Base-by-base conservation (phyloP, 495 filamentous ascomycete species). In the Daldinia childiae region DNA sequence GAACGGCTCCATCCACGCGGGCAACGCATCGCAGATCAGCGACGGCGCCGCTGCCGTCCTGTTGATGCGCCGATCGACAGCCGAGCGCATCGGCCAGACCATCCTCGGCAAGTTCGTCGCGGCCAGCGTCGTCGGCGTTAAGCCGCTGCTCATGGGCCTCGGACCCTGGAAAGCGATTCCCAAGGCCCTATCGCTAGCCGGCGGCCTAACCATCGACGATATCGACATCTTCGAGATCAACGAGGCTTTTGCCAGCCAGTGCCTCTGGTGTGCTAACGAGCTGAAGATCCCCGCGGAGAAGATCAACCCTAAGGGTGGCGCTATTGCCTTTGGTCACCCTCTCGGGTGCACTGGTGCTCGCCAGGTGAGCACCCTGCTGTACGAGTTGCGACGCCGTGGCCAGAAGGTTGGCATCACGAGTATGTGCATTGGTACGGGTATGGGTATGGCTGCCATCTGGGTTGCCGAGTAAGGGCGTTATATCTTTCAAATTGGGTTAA, bases 141-240 rank as follows among this genome's bases (percentile, higher is more conserved):
- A 91, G 79, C 95, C 95, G 2, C 84, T 98, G 38, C 89, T 98
- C 54, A 99, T 99, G 95, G 95, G 95, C 72, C 83, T 97, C 62
- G 95, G 95, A 1, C 95, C 95, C 19, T 97, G 93, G 91, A 93
- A 93, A 79, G 94, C 95, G 32, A 98, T 99, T 78, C 95, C 95
- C 64, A 90, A 94, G 76, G 93, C 92, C 6, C 89, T 97, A 68
- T 85, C 90, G 79, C 94, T 95, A 78, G 91, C 94, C 3, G 76
- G 76, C 58, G 92, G 93, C 45, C 87, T 99, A 68, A 87, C 85
- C 69, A 93, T 92, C 82, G 91, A 95, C 52, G 95, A 98, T 69
- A 93, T 99, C 38, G 96, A 98, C 79, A 92, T 98, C 77, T 99
- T 86, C 78, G 95, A 99, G 89, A 98, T 99, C 86, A 99, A 99